Percentiles rank a stretch among this genome's conserved stretches.
phyloP scores from a whole-genome alignment of 2,329 filamentous ascomycete species.

The Purpureocillium lavendulum region DNA sequence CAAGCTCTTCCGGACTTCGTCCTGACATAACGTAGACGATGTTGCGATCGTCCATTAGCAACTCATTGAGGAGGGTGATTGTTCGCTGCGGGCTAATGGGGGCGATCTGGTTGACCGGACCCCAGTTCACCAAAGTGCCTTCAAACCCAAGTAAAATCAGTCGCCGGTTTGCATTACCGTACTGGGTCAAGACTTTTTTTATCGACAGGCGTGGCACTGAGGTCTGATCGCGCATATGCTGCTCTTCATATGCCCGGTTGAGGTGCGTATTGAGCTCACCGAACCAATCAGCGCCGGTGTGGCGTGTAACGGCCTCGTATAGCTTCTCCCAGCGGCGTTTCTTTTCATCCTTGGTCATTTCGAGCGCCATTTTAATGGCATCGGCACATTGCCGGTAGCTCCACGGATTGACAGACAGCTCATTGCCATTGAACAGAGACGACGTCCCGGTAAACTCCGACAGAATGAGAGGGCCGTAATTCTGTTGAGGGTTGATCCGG shows the following conservation, averaged over 20 bases:
- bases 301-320: slow-evolving; percentile 63
- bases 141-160: slow-evolving; percentile 92
- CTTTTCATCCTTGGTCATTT: slow-evolving; percentile 72
- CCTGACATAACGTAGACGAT: slow-evolving; percentile 92
- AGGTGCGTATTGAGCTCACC: slow-evolving; percentile 65
- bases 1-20: slow-evolving; percentile 77
- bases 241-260: slow-evolving; percentile 70
- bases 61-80: slow-evolving; percentile 71
- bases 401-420: slow-evolving; percentile 90
- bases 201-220: slow-evolving; percentile 79
- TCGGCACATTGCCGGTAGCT: slow-evolving; percentile 84
- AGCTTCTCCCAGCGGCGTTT: slow-evolving; percentile 65
- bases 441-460: slow-evolving; percentile 94
- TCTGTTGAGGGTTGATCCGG: slow-evolving; percentile 57
- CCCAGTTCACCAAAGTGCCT: slow-evolving; percentile 82
- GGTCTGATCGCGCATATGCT: slow-evolving; percentile 75
- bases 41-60: slow-evolving; percentile 73
- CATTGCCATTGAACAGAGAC: slow-evolving; percentile 71
- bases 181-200: slow-evolving; percentile 53
- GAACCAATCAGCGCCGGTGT: slow-evolving; percentile 83
- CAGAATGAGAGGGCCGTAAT: slow-evolving; percentile 80
- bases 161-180: slow-evolving; percentile 56
- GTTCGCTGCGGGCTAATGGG: slow-evolving; percentile 77
- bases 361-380: slow-evolving; percentile 73
- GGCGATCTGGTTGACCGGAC: slow-evolving; percentile 75